Evolutionary conservation across 75 land plant genomes (phyloP), one percentile per base, ranked within the genome.

Genomic region (Isoetes taiwanensis): DNA sequence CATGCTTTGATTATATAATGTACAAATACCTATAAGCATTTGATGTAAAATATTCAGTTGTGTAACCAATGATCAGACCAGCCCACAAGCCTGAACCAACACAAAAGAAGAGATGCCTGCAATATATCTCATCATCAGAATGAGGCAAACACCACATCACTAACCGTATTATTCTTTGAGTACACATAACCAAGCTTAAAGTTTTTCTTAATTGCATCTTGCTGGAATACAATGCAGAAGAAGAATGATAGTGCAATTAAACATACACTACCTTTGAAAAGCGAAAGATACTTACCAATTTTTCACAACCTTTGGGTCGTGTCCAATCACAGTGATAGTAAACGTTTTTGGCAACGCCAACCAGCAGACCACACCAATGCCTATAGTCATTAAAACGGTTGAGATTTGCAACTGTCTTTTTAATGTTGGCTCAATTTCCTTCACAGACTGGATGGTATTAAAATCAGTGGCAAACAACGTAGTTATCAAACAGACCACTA

Each of bases 21-120:
- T 28, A 53, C 28, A 35, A 2, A 12, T 62, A 83, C 84, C 84
- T 80, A 72, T 83, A 83, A 11, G 88, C 78, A 75, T 84, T 84
- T 72, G 78, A 78, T 16, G 88, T 82, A 62, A 75, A 84, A 48
- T 84, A 84, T 57, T 84, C 88, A 5, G 86, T 84, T 3, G 68
- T 69, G 57, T 73, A 84, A 11, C 88, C 86, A 61, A 84, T 84
- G 26, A 78, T 70, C 16, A 84, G 76, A 34, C 86, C 88, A 57
- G 88, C 86, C 82, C 86, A 75, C 34, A 80, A 63, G 41, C 86
- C 84, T 67, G 83, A 58, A 41, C 53, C 62, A 21, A 83, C 84
- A 57, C 86, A 84, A 59, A 84, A 72, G 57, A 84, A 84, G 20
- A 84, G 43, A 23, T 82, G 59, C 79, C 81, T 78, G 61, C 37